Evolutionary conservation across 139 green algal species (phyloP), one percentile per base, ranked within the genome.

Genomic region (Volvox africanus): DNA sequence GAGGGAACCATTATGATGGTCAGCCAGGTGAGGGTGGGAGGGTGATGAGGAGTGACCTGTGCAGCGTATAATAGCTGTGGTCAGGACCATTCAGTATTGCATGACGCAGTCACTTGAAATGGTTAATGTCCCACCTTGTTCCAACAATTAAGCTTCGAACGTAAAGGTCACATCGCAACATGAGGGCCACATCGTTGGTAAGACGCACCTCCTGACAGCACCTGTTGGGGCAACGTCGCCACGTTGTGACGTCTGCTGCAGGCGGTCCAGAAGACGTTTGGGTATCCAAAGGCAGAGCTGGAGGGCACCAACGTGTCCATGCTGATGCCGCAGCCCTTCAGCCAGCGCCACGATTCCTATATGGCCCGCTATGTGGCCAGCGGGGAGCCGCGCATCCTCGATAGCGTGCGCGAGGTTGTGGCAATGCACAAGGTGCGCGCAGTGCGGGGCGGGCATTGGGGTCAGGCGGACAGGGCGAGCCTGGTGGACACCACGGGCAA

Each of bases 281-380:
- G 91, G 30, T 90, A 93, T 83, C 18, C 61, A 73, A 93, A 93
- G 81, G n/a, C 55, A 6, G 91, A 93, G 87, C 78, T 94, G 65
- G 88, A 94, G 78, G 83, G 84, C 50, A 32, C 65, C 35, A 94
- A 94, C 61, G 78, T 94, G 44, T 32, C 35, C 1, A 78, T 94
- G 88, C 88, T 92, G 26, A 92, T 93, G 89, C 89, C 92, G 11
- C 89, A 92, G 76, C 93, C 92, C 55, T 94, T 94, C 71, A 80
- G 79, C 37, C 50, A 90, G 55, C 92, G 89, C 71, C 92, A 94
- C 69, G 22, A 24, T 0, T 26, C 19, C 61, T 94, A 92, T 89
- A n/a, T 94, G 83, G 26, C 24, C 62, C 82, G 86, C 67, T 94
- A 94, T 86, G 68, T 81, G 1, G n/a, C 20, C 55, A 91, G 36